Evolutionary conservation across 768 basidiomycete species (phyloP), one percentile per base, ranked within the genome.

Genomic region (Pulveroboletus sp.): DNA sequence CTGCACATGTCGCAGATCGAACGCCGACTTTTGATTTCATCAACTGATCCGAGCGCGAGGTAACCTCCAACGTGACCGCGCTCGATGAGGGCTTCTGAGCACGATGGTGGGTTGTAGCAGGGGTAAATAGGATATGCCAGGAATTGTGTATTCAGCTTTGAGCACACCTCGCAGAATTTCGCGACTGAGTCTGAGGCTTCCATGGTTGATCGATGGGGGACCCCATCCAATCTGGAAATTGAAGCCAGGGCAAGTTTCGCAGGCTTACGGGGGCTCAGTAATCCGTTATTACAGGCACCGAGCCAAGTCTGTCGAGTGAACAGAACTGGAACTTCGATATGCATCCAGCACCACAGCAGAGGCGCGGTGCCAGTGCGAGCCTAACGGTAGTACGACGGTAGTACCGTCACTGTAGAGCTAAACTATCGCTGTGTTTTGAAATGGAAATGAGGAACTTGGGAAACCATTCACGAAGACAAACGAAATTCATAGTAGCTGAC

Each of bases 21-120:
- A 8, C 56, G 47, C 23, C 58, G 48, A 9, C 20, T 2, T 33
- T 50, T 60, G 54, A 60, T 53, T 31, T 47, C 50, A 37, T 41
- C 42, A 20, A 57, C 7, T 11, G 48, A 48, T 21, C 59, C 59
- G 10, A 57, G 58, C 24, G 21, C 0, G n/a, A 35, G 2, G 21
- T 32, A 23, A 1, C n/a, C 5, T 9, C 12, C 27, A 9, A 29
- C 19, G 12, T 24, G 8, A 14, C 6, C 9, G n/a, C 2, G 19
- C 14, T 36, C 12, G 21, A 23, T n/a, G 13, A 51, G 56, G 9
- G 47, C 23, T 6, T 16, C 12, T 5, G 35, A 54, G 31, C 56
- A 58, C 1, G 45, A 42, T 1, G 33, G 9, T 0, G 25, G 38
- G 1, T 50, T 8, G 17, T 32, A 21, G 33, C 54, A 55, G 2